phyloP scores from a whole-genome alignment of 2,329 filamentous ascomycete genomes.

The Colletotrichum caudatum region DNA sequence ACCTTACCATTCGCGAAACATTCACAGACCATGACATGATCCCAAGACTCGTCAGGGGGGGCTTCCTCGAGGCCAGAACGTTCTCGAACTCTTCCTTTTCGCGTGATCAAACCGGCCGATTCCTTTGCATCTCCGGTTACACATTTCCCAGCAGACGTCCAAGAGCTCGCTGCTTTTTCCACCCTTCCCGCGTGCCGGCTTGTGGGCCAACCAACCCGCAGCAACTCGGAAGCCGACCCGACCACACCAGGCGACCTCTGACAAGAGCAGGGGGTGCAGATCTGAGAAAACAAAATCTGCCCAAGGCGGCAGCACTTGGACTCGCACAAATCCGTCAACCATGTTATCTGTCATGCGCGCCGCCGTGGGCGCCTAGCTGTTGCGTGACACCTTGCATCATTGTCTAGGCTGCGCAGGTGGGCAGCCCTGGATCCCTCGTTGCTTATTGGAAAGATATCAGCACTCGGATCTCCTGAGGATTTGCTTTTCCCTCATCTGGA shows the following conservation, averaged over 20 bases:
- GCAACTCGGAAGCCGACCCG: neutral
- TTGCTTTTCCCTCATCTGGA: slow-evolving; percentile 36
- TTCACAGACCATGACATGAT: slow-evolving; percentile 1
- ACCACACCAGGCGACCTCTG: slow-evolving; percentile 17
- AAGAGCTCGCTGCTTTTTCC: neutral
- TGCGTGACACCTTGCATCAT: slow-evolving; percentile 30
- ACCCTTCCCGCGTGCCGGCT: slow-evolving; percentile 1
- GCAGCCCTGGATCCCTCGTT: slow-evolving; percentile 11
- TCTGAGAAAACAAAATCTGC: slow-evolving; percentile 23
- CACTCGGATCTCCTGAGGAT: slow-evolving; percentile 33
- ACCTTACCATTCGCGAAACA: neutral
- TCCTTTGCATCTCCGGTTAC: slow-evolving; percentile 18
- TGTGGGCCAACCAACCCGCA: slow-evolving; percentile 18
- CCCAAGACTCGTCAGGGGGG: neutral
- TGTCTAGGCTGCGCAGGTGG: slow-evolving; percentile 18
- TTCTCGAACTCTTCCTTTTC: slow-evolving; percentile 24
- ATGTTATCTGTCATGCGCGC: slow-evolving; percentile 6
- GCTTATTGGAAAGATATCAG: slow-evolving; percentile 30
- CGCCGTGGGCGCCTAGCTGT: slow-evolving; percentile 14
- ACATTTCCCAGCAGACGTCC: slow-evolving; percentile 5
- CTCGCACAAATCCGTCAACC: neutral
- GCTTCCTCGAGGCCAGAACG: neutral
- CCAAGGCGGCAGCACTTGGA: slow-evolving; percentile 1
- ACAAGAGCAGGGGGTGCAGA: slow-evolving; percentile 15
- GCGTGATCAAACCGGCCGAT: slow-evolving; percentile 18